phyloP scores from a whole-genome alignment of 2,329 filamentous ascomycete genomes.

The Fusarium concolor region DNA sequence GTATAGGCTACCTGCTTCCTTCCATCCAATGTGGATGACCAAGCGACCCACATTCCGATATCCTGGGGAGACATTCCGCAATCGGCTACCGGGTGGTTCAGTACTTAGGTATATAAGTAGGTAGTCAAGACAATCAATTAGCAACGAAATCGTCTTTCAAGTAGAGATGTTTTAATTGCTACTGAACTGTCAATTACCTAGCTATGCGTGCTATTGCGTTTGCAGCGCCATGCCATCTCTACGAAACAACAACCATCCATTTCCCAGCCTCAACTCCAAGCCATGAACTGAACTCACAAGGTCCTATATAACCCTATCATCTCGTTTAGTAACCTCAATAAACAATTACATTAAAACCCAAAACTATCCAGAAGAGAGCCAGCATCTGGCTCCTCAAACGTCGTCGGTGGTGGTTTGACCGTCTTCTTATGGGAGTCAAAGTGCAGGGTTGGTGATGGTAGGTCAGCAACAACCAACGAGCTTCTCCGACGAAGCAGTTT shows the following conservation, averaged over 20 bases:
- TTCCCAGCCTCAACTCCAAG: conserved; percentile 1
- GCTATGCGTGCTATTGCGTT: not conserved
- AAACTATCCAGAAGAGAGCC: conserved; percentile 91
- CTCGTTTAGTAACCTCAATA: not conserved
- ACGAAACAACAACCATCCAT: not conserved
- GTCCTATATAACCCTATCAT: not conserved
- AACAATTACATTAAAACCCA: conserved; percentile 74
- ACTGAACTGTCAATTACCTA: not conserved
- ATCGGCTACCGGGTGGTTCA: too few species aligned
- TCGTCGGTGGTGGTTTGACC: conserved; percentile 73
- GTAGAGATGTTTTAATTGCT: not conserved
- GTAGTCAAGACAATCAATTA: too few species aligned
- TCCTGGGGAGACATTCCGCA: not conserved
- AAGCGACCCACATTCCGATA: conserved; percentile 18
- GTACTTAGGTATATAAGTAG: too few species aligned
- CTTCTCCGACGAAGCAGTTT: conserved; percentile 77
- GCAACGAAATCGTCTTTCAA: not conserved
- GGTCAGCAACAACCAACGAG: conserved; percentile 83
- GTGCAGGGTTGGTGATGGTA: conserved; percentile 61
- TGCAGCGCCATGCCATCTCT: not conserved
- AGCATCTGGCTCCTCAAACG: conserved; percentile 93
- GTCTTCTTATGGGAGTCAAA: conserved; percentile 56
- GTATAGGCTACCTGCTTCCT: too few species aligned
- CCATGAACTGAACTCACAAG: not conserved
- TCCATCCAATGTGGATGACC: not conserved